These are phyloP conservation scores for Russula earlei DNA, from an alignment of 768 basidiomycete species.

Conservation along the genomic window DNA sequence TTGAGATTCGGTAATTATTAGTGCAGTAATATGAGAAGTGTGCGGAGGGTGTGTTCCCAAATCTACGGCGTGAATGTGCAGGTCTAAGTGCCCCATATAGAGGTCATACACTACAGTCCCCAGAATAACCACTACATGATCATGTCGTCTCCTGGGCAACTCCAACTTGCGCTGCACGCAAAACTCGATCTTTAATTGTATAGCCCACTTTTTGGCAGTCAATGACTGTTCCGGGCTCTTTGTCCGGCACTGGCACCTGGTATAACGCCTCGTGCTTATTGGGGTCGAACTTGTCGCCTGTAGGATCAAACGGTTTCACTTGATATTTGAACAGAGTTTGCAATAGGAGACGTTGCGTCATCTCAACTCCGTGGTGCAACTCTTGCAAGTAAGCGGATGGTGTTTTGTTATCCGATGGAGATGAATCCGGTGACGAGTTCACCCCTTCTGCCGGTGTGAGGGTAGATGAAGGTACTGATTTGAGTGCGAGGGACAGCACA, in stretches of 20 bases:
- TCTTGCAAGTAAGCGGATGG: conserved; percentile 53
- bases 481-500: conserved; percentile 76
- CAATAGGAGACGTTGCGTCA: conserved; percentile 84
- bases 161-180: conserved; percentile 95
- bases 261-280: conserved; percentile 93
- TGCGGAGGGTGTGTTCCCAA: conserved; percentile 24
- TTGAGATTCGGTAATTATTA: conserved; percentile 75
- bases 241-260: conserved; percentile 84
- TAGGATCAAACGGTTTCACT: conserved; percentile 85
- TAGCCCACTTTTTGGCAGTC: conserved; percentile 89
- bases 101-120: conserved; percentile 6
- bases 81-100: conserved; percentile 9
- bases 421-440: conserved; percentile 12
- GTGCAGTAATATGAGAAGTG: conserved; percentile 28
- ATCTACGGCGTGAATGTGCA: conserved; percentile 19
- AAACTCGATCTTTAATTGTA: conserved; percentile 86
- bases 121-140: conserved; percentile 16
- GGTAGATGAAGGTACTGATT: conserved; percentile 55
- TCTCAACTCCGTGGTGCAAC: conserved; percentile 78
- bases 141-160: conserved; percentile 65
- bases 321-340: conserved; percentile 89
- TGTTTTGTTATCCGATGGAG: conserved; percentile 35
- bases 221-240: conserved; percentile 81
- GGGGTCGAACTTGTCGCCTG: conserved; percentile 89
- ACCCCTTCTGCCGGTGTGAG: conserved; percentile 25